phyloP scores from a whole-genome alignment of 768 basidiomycete genomes.

The Kwoniella botswanensis region DNA sequence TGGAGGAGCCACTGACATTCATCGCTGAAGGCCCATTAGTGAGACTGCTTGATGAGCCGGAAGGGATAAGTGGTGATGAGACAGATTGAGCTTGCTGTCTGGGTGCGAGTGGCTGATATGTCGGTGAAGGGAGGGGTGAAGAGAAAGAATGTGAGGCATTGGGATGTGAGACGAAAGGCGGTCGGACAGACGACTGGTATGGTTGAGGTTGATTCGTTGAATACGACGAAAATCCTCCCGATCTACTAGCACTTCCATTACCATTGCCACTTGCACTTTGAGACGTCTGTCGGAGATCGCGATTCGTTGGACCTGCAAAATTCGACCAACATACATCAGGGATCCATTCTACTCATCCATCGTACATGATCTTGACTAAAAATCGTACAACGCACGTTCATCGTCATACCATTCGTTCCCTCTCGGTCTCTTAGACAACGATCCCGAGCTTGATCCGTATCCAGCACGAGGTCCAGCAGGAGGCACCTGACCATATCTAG shows the following conservation, averaged over 20 bases:
- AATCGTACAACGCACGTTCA: constrained; percentile 11
- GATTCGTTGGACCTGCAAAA: neutral
- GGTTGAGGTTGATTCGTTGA: neutral
- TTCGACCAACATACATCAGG: neutral
- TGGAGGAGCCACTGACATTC: neutral
- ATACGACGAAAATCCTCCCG: neutral
- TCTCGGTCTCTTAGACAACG: constrained; percentile 18
- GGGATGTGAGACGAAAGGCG: neutral
- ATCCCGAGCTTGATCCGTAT: constrained; percentile 2
- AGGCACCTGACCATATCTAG: neutral
- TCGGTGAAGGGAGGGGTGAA: neutral
- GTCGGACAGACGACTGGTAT: neutral
- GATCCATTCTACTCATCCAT: neutral
- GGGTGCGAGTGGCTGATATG: neutral
- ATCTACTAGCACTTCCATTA: neutral
- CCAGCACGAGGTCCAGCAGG: constrained; percentile 3
- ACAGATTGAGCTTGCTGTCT: neutral
- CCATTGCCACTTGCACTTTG: neutral
- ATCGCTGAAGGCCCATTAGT: neutral
- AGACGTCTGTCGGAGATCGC: neutral
- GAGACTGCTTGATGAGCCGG: neutral
- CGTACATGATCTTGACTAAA: constrained; percentile 1
- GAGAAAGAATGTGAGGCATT: neutral
- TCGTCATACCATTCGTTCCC: constrained; percentile 12
- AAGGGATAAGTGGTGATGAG: too few species aligned